phyloP scores from a whole-genome alignment of 805 yeast species.

The Kodamaea kaohsiungensis region DNA sequence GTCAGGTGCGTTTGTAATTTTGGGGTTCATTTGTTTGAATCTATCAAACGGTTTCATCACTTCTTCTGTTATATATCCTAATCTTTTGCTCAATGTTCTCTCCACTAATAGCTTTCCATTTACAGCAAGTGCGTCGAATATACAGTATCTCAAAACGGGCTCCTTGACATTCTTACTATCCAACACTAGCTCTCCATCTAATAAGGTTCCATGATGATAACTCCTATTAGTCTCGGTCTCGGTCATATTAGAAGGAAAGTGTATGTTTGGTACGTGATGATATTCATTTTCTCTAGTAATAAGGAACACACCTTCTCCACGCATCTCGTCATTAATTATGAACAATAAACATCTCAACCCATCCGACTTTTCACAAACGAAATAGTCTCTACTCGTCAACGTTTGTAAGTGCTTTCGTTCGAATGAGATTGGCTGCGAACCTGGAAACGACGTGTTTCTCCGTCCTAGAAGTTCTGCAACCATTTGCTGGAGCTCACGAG shows the following conservation, averaged over 20 bases:
- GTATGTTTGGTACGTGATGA: conserved; percentile 76
- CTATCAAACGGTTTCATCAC: conserved; percentile 81
- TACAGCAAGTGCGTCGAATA: conserved; percentile 88
- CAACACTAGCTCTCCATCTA: conserved; percentile 92
- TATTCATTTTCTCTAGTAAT: conserved; percentile 89
- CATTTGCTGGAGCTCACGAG: conserved; percentile 64
- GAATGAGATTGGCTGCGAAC: conserved; percentile 95
- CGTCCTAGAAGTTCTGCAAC: conserved; percentile 64
- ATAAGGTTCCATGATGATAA: conserved; percentile 82
- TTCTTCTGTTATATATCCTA: conserved; percentile 82
- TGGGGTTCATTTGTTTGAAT: conserved; percentile 68
- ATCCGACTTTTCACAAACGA: conserved; percentile 95
- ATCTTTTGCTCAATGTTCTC: conserved; percentile 73
- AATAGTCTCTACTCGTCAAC: conserved; percentile 71
- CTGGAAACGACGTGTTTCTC: conserved; percentile 68
- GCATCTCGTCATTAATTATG: conserved; percentile 62
- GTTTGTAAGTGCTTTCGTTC: conserved; percentile 69
- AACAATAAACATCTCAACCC: conserved; percentile 85
- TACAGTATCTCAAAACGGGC: conserved; percentile 64
- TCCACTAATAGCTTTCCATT: conserved; percentile 72
- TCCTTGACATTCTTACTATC: conserved; percentile 62
- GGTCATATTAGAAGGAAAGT: conserved; percentile 63
- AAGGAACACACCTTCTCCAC: conserved; percentile 85
- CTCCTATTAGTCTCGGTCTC: conserved; percentile 47
- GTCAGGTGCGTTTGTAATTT: conserved; percentile 56